These are phyloP conservation scores for Fusarium acutatum DNA, from an alignment of 2,329 filamentous ascomycete genomes.

Conservation along the genomic window DNA sequence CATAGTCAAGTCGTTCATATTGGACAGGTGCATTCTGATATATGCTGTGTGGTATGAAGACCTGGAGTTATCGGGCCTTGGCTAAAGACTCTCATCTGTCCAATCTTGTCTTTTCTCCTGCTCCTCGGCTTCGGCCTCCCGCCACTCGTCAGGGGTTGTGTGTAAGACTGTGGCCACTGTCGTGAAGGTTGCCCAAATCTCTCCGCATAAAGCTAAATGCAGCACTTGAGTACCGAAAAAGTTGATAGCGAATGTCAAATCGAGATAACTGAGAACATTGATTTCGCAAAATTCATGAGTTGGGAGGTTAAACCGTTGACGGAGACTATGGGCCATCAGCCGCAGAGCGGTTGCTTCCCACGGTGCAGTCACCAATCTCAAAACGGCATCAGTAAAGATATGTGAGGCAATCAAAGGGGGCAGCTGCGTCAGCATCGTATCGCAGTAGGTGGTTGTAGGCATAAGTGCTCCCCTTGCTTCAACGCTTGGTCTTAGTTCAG, in stretches of 20 bases:
- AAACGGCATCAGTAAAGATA: slow-evolving; percentile 54
- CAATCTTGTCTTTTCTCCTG: slow-evolving; percentile 12
- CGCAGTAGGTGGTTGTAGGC: slow-evolving; percentile 51
- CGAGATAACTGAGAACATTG: slow-evolving; percentile 49
- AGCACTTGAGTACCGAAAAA: slow-evolving; percentile 57
- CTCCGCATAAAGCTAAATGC: slow-evolving; percentile 40
- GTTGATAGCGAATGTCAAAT: slow-evolving; percentile 53
- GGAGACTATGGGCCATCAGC: slow-evolving; percentile 54
- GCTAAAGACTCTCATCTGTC: slow-evolving; percentile 1
- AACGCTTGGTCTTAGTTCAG: slow-evolving; percentile 63
- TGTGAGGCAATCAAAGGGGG: slow-evolving; percentile 59
- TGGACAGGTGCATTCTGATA: neutral
- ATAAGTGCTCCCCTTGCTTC: slow-evolving; percentile 40
- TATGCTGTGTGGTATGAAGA: neutral
- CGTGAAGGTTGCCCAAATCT: slow-evolving; percentile 27
- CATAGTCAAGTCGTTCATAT: neutral
- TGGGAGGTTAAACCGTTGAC: slow-evolving; percentile 49
- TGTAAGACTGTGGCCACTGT: slow-evolving; percentile 20
- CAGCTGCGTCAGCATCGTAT: slow-evolving; percentile 60
- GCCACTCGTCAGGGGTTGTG: slow-evolving; percentile 27
- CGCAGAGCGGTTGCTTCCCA: slow-evolving; percentile 58
- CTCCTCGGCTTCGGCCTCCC: slow-evolving; percentile 24
- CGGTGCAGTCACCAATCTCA: slow-evolving; percentile 55
- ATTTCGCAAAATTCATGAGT: slow-evolving; percentile 51
- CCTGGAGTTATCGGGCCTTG: neutral